Base-by-base conservation (phyloP, 2,329 filamentous ascomycete species). In the Podosphaera leucotricha region DNA sequence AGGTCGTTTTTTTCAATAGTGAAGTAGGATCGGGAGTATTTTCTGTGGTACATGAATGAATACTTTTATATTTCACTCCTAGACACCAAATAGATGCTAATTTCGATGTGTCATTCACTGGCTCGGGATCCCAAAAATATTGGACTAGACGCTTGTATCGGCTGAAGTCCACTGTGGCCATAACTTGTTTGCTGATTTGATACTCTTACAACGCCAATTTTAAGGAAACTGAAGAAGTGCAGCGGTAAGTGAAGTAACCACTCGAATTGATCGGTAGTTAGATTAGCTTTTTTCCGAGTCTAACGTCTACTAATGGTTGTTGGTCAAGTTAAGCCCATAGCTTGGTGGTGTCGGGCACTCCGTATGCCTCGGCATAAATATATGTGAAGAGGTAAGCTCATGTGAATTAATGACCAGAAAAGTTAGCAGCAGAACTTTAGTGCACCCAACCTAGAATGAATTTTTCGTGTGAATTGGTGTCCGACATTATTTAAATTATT, bases 41-140 rank as follows among this genome's bases (percentile, higher is more conserved):
- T 16, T 10, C 16, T 33, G 19, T 43, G 11, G 28, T 4, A 20
- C 21, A 22, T n/a, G 41, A 35, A 20, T 20, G 28, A 21, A 20
- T 35, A 11, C 43, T 46, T 24, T 55, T 62, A 59, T 80, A 80
- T 53, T 68, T 60, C 54, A 61, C 61, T 36, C 77, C 77, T 40
- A 95, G 66, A 56, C 85, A 92, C 86, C 87, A 95, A 49, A 92
- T 81, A 11, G 81, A 74, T 28, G 72, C 67, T 49, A 76, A 68
- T 33, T 70, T 67, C 46, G 64, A 59, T 46, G 75, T 66, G 57
- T 92, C 77, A 62, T 94, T 93, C 49, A 71, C 74, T 5, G 85
- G 86, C 50, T 86, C 77, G 0, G 85, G 84, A 54, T 94, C 86
- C 79, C 85, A 93, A 56, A 95, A 78, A 64, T 82, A 84, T 62